A percentile compares a stretch with the other conserved stretches of the same genome.
These are phyloP conservation scores for Alternaria metachromatica DNA, from an alignment of 2,329 filamentous ascomycete species.

Conservation along the genomic window DNA sequence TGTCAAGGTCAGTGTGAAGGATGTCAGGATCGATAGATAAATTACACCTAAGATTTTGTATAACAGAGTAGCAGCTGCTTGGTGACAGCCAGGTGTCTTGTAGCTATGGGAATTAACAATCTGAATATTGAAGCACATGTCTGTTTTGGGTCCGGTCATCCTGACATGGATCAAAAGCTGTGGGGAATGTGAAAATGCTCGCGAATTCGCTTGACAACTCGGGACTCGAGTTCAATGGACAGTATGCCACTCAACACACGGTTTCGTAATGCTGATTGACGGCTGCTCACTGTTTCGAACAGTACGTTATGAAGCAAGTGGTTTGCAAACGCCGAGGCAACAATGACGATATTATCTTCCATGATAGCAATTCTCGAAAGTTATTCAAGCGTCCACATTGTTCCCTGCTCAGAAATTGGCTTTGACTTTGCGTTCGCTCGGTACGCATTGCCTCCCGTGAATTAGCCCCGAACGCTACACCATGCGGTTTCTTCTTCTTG, in stretches of 20 bases:
- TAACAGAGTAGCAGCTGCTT: background rate
- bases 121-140: background rate
- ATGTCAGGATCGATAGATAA: background rate
- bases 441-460: background rate
- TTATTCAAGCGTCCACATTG: background rate
- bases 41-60: background rate
- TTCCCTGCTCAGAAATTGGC: background rate
- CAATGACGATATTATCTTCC: background rate
- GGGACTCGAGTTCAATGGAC: background rate
- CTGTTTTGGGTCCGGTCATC: background rate
- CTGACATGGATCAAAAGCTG: background rate
- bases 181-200: background rate
- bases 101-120: background rate
- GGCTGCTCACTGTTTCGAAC: background rate
- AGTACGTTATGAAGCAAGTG: background rate
- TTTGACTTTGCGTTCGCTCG: background rate
- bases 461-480: background rate
- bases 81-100: background rate
- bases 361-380: background rate
- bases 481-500: background rate
- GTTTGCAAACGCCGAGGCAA: background rate
- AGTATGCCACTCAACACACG: background rate
- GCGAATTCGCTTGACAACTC: background rate
- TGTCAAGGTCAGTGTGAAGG: background rate
- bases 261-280: background rate